phyloP scores from a whole-genome alignment of 164 flowering plant genomes.

The Magnolia kwangsiensis region DNA sequence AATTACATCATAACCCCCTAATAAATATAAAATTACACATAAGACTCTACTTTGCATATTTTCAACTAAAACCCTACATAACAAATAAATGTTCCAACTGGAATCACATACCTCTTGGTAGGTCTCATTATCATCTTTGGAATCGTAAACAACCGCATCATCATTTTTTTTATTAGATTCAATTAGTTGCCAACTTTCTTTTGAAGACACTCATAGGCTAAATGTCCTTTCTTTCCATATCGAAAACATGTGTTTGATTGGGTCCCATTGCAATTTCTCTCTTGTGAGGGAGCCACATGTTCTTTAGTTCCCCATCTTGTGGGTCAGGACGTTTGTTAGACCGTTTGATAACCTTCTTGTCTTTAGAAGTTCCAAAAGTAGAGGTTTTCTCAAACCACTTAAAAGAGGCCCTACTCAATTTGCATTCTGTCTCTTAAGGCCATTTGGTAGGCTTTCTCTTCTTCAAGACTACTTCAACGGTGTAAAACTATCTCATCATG shows the following conservation, averaged over 20 bases:
- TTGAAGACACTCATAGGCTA: background rate
- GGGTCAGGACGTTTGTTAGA: background rate
- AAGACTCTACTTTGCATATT: too few relatives aligned
- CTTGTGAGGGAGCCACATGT: background rate
- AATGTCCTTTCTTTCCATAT: slow-evolving; percentile 2
- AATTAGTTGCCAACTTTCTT: background rate
- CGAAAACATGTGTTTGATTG: background rate
- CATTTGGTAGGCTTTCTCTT: background rate
- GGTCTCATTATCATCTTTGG: background rate
- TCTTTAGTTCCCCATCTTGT: background rate
- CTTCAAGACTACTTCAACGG: background rate
- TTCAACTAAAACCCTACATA: too few relatives aligned
- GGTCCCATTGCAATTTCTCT: too few relatives aligned
- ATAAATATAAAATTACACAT: too few relatives aligned
- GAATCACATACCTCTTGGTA: background rate
- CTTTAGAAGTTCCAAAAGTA: background rate
- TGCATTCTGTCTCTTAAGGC: slow-evolving; percentile 5
- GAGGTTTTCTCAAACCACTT: background rate
- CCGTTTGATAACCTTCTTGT: background rate
- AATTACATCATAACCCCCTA: too few relatives aligned
- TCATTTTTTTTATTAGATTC: background rate
- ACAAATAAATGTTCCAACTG: too few relatives aligned
- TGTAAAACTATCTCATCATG: background rate
- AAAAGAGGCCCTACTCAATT: background rate
- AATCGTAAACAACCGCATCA: background rate